A percentile compares a stretch with the other conserved stretches of the same genome.
Conservation (phyloP, 495 filamentous ascomycete genomes). For the Cercophora samala region DNA sequence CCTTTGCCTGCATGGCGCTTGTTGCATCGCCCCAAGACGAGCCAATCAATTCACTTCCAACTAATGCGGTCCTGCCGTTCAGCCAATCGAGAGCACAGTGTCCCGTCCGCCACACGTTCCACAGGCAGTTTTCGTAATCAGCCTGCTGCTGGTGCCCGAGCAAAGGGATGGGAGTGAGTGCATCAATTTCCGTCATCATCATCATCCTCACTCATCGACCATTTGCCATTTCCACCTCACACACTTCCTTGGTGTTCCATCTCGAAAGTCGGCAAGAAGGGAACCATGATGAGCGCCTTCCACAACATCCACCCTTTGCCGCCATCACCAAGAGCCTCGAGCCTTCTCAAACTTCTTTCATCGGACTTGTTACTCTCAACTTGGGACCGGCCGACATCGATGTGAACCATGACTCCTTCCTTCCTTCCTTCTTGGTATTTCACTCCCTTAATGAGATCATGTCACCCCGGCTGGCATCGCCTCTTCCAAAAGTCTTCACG, state of each 20-base stretch:
- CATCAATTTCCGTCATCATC: slow-evolving; percentile 12
- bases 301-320: not conserved
- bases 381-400: not conserved
- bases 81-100: slow-evolving; percentile 6
- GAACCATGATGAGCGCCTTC: not conserved
- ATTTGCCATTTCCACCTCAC: not conserved
- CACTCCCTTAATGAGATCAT: not conserved
- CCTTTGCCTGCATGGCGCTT: slow-evolving; percentile 3
- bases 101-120: slow-evolving; percentile 8
- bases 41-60: slow-evolving; percentile 16
- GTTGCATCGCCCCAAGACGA: not conserved
- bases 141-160: slow-evolving; percentile 5
- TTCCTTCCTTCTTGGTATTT: not conserved
- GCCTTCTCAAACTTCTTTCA: not conserved
- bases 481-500: not conserved
- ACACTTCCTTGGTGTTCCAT: slow-evolving; percentile 6
- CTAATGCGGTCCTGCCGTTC: slow-evolving; percentile 8
- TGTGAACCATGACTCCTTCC: not conserved
- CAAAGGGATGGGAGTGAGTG: slow-evolving; percentile 2
- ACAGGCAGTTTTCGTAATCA: slow-evolving; percentile 14
- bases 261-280: too few relatives aligned
- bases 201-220: slow-evolving; percentile 2
- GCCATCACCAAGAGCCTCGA: not conserved
- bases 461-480: not conserved
- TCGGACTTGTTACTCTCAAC: not conserved